Evolutionary conservation across 2,329 filamentous ascomycete species (phyloP).

Genomic region (Cladobotryum protrusum): DNA sequence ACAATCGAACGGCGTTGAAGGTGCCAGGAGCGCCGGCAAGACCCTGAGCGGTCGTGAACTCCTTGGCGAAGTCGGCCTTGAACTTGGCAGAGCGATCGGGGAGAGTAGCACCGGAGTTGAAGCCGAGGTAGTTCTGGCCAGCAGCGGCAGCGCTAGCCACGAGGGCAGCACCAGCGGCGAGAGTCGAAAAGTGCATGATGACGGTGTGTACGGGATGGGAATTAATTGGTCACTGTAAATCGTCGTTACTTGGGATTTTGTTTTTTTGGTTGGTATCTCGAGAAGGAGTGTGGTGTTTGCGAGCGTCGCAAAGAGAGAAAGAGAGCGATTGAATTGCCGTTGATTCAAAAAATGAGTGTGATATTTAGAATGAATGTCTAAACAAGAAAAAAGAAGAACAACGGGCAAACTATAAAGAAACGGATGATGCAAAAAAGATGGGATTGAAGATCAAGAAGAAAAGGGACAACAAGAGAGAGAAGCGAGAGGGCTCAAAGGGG

Average conservation of each 20-base stretch:
- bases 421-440: slow-evolving; percentile 3
- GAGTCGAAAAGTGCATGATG: slow-evolving; percentile 43
- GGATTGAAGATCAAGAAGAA: background rate
- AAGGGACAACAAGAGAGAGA: slow-evolving; percentile 3
- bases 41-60: slow-evolving; percentile 37
- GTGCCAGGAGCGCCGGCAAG: slow-evolving; percentile 39
- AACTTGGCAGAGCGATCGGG: slow-evolving; percentile 46
- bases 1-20: slow-evolving; percentile 56
- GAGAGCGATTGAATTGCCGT: background rate
- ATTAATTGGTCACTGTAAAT: too few species aligned
- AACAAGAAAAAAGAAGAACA: background rate
- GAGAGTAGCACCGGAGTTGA: slow-evolving; percentile 45
- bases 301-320: slow-evolving; percentile 1
- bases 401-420: background rate
- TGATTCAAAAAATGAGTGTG: background rate
- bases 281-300: background rate
- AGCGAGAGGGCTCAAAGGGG: background rate
- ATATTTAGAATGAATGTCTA: too few species aligned
- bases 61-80: slow-evolving; percentile 41
- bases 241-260: too few species aligned
- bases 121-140: slow-evolving; percentile 44
- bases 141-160: slow-evolving; percentile 34
- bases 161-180: slow-evolving; percentile 31
- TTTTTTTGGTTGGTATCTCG: too few species aligned
- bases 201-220: background rate